Evolutionary conservation across 768 basidiomycete species (phyloP).

Genomic region (Tulasnella calospora): DNA sequence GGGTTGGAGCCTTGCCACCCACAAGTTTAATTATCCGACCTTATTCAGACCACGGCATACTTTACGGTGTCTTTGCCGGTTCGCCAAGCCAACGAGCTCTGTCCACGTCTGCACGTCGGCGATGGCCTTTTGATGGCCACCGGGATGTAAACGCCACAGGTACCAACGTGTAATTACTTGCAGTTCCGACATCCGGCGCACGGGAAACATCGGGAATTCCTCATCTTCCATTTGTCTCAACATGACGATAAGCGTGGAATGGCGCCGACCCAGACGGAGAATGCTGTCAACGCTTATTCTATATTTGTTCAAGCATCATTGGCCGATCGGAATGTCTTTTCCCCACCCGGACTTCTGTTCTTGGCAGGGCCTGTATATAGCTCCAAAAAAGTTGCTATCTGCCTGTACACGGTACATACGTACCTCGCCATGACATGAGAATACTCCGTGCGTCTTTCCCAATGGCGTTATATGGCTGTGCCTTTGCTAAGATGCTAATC

Average conservation of each 20-base stretch:
- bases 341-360: neutral
- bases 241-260: neutral
- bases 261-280: neutral
- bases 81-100: neutral
- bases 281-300: neutral
- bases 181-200: neutral
- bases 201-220: neutral
- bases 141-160: neutral
- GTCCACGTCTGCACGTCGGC: neutral
- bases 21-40: neutral
- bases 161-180: neutral
- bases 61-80: neutral
- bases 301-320: neutral
- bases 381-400: too few species aligned
- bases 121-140: neutral
- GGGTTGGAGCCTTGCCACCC: neutral
- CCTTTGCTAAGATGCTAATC: neutral
- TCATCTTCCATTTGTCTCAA: neutral
- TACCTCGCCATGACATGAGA: too few species aligned
- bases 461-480: neutral
- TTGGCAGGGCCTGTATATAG: neutral
- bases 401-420: too few species aligned
- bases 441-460: neutral
- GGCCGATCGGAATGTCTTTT: neutral
- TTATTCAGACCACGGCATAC: neutral